These are phyloP conservation scores for Colletotrichum viniferum DNA, from an alignment of 2,329 filamentous ascomycete species.

Conservation along the genomic window DNA sequence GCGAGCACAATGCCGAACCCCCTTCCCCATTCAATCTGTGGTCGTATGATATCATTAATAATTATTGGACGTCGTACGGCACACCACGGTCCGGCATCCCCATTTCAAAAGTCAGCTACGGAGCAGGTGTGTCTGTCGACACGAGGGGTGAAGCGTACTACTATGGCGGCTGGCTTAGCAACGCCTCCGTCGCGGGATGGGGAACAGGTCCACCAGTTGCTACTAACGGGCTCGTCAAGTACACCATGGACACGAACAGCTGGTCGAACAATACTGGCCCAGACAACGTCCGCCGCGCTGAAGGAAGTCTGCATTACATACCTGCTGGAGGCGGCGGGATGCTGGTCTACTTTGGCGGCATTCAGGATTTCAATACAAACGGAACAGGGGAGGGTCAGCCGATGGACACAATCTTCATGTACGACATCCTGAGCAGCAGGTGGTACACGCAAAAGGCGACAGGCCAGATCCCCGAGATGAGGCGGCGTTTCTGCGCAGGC, in stretches of 20 bases:
- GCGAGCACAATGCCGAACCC: slow-evolving; percentile 50
- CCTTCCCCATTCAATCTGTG: slow-evolving; percentile 56
- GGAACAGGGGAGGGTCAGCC: slow-evolving; percentile 49
- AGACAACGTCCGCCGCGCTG: slow-evolving; percentile 57
- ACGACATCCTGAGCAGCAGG: slow-evolving; percentile 62
- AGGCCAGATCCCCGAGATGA: slow-evolving; percentile 54
- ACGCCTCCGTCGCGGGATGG: slow-evolving; percentile 57
- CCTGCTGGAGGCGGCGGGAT: slow-evolving; percentile 64
- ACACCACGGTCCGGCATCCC: slow-evolving; percentile 32
- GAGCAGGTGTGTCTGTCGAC: slow-evolving; percentile 60
- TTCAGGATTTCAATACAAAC: slow-evolving; percentile 52
- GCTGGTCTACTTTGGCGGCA: slow-evolving; percentile 66
- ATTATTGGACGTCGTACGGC: slow-evolving; percentile 58
- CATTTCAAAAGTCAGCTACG: slow-evolving; percentile 57
- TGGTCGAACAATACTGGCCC: slow-evolving; percentile 60
- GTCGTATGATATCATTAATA: slow-evolving; percentile 60
- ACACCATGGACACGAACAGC: slow-evolving; percentile 56
- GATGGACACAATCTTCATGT: slow-evolving; percentile 60
- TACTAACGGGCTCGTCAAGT: slow-evolving; percentile 57
- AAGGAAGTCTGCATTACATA: slow-evolving; percentile 64
- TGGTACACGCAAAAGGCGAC: slow-evolving; percentile 65
- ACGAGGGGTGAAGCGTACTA: slow-evolving; percentile 63
- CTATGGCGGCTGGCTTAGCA: slow-evolving; percentile 66
- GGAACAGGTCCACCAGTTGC: slow-evolving; percentile 46
- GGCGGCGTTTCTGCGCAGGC: slow-evolving; percentile 66